phyloP scores from a whole-genome alignment of 257 asterid genomes.

The Apocynum venetum region DNA sequence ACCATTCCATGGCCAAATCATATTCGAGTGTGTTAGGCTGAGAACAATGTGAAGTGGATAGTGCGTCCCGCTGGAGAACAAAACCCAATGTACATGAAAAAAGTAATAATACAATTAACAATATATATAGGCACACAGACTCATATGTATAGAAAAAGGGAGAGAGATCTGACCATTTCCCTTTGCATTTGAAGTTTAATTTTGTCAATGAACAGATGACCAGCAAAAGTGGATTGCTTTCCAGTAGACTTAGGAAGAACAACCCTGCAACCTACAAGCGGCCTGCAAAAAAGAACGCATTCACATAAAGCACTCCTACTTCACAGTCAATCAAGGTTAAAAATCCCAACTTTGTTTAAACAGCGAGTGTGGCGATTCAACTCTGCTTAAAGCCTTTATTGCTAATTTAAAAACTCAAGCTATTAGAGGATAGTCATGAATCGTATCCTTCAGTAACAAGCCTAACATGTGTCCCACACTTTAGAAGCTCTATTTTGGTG shows the following conservation, averaged over 20 bases:
- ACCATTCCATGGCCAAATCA: slow-evolving; percentile 84
- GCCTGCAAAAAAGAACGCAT: slow-evolving; percentile 51
- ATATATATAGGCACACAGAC: too few relatives aligned
- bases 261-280: slow-evolving; percentile 46
- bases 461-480: too few relatives aligned
- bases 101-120: too few relatives aligned
- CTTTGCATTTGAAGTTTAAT: slow-evolving; percentile 47
- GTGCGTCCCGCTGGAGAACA: slow-evolving; percentile 58
- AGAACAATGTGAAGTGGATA: slow-evolving; percentile 83
- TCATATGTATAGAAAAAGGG: slow-evolving; percentile 11
- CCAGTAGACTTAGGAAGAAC: slow-evolving; percentile 35
- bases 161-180: slow-evolving; percentile 45
- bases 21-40: slow-evolving; percentile 78
- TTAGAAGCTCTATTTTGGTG: too few relatives aligned
- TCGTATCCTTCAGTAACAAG: too few relatives aligned
- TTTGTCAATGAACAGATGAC: slow-evolving; percentile 58
- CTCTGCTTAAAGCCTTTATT: too few relatives aligned
- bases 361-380: neutral
- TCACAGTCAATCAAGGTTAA: neutral
- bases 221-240: slow-evolving; percentile 40
- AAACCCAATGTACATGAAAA: neutral
- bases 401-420: too few relatives aligned
- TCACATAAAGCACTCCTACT: too few relatives aligned
- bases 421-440: too few relatives aligned
- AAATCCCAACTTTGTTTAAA: neutral